Evolutionary conservation across 352 stramenopile species (phyloP), one percentile per base, ranked within the genome.

Genomic region (Phytophthora aleatoria): DNA sequence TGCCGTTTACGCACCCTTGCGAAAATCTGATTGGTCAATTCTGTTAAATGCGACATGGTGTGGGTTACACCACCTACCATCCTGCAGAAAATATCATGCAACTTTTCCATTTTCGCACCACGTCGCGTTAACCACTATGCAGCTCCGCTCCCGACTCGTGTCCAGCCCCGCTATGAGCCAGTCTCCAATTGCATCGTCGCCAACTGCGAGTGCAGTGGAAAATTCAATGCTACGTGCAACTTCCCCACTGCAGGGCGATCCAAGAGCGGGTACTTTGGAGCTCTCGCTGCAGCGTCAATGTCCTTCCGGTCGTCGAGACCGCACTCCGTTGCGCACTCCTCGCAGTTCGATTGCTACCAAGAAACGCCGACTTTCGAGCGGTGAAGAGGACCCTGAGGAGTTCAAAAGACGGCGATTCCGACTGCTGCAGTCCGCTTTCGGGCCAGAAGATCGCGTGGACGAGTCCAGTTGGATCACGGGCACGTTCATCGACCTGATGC

Each of bases 381-480:
- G 41, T 7, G 64, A 69, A n/a, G 56, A 68, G 16, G 59, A 67
- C 0, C 26, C n/a, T 0, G 69, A 76, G 13, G 64, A 73, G n/a
- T 45, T 28, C 44, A 73, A 69, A 38, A 57, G 47, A 39, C 50
- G 56, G 1, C 58, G 67, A 13, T 60, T 68, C 11, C 51, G 44
- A 15, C 44, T 92, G 43, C 50, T 92, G 57, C 81, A 87, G 48
- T 73, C 74, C 3, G 84, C 81, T 13, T 81, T 90, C 15, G 68
- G 67, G 15, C 61, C 67, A 15, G 84, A 92, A 44, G 82, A 95
- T 35, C 64, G 57, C 30, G 73, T 97, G 28, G 77, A 85, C 67
- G 89, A 92, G 20, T 81, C 83, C 28, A 93, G 75, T 53, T 97
- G 90, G 90, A 76, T 97, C 58, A 94, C 78, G 36, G 77, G 83